These are phyloP conservation scores for Amylocarpus encephaloides DNA, from an alignment of 2,329 filamentous ascomycete species.

Conservation along the genomic window DNA sequence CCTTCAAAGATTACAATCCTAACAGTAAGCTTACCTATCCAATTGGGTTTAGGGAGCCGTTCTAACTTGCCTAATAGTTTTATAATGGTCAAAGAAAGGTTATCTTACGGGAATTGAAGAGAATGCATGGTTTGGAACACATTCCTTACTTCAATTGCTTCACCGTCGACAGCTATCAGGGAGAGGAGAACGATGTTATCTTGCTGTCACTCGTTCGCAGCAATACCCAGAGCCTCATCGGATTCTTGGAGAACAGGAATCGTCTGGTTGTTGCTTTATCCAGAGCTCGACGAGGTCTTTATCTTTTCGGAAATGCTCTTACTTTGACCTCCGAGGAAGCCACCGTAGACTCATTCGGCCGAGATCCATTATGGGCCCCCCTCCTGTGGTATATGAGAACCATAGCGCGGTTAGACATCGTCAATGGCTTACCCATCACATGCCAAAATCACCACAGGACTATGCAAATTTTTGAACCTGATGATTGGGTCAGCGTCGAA, in stretches of 20 bases:
- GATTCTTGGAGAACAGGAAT: slow-evolving; percentile 64
- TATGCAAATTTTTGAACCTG: slow-evolving; percentile 44
- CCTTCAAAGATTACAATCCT: slow-evolving; percentile 65
- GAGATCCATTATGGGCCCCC: slow-evolving; percentile 25
- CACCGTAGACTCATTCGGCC: slow-evolving; percentile 11
- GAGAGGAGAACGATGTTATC: slow-evolving; percentile 82
- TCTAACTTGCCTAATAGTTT: slow-evolving; percentile 41
- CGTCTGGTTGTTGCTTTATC: slow-evolving; percentile 54
- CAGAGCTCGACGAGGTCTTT: slow-evolving; percentile 72
- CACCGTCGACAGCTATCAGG: slow-evolving; percentile 86
- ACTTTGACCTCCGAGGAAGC: slow-evolving; percentile 33
- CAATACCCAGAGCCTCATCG: slow-evolving; percentile 50
- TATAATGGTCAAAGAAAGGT: slow-evolving; percentile 77
- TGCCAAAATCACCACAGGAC: slow-evolving; percentile 54
- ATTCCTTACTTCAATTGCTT: slow-evolving; percentile 48
- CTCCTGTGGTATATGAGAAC: slow-evolving; percentile 37
- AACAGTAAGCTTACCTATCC: slow-evolving; percentile 37
- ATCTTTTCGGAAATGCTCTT: slow-evolving; percentile 72
- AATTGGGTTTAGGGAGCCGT: not conserved
- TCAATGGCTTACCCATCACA: slow-evolving; percentile 50
- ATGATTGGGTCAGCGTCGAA: slow-evolving; percentile 45
- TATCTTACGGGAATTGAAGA: slow-evolving; percentile 44
- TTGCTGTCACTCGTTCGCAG: slow-evolving; percentile 76
- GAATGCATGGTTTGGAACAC: slow-evolving; percentile 35
- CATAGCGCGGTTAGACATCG: slow-evolving; percentile 30